A percentile compares a stretch with the other conserved stretches of the same genome.
phyloP scores from a whole-genome alignment of 2,329 filamentous ascomycete species.

The Beauveria sp. region DNA sequence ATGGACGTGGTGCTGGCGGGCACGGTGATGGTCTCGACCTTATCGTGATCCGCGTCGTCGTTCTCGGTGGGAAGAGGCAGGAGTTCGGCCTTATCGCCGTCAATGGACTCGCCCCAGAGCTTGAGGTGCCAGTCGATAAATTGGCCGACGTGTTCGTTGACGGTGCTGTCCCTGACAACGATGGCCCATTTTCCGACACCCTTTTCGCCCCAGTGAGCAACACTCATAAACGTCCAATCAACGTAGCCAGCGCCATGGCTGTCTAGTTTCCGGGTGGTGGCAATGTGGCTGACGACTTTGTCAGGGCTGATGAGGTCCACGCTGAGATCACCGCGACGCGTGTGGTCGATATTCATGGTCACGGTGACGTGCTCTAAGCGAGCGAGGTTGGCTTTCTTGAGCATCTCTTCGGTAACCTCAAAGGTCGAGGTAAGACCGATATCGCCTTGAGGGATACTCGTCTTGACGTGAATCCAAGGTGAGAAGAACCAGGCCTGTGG shows the following conservation, averaged over 20 bases:
- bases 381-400: constrained; percentile 75
- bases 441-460: constrained; percentile 76
- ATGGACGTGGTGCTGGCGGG: constrained; percentile 30
- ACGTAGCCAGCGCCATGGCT: constrained; percentile 62
- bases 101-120: constrained; percentile 84
- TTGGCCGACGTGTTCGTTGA: constrained; percentile 68
- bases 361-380: constrained; percentile 91
- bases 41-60: constrained; percentile 76
- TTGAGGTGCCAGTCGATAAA: constrained; percentile 92
- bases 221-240: constrained; percentile 99
- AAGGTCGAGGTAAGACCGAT: constrained; percentile 73
- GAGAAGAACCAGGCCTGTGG: constrained; percentile 93
- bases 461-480: constrained; percentile 86
- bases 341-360: constrained; percentile 93
- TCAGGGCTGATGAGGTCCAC: constrained; percentile 83
- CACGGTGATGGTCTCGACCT: constrained; percentile 45
- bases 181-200: constrained; percentile 88
- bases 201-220: constrained; percentile 90
- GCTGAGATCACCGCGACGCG: constrained; percentile 80
- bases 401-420: constrained; percentile 72
- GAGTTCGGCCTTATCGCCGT: constrained; percentile 62
- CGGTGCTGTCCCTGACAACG: constrained; percentile 73
- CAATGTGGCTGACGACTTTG: constrained; percentile 75
- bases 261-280: constrained; percentile 66
- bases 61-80: constrained; percentile 76